A percentile compares a stretch with the other conserved stretches of the same genome.
phyloP scores from a whole-genome alignment of 225 moss, liverwort and hornwort species.

The Pseudoscleropodium purum region DNA sequence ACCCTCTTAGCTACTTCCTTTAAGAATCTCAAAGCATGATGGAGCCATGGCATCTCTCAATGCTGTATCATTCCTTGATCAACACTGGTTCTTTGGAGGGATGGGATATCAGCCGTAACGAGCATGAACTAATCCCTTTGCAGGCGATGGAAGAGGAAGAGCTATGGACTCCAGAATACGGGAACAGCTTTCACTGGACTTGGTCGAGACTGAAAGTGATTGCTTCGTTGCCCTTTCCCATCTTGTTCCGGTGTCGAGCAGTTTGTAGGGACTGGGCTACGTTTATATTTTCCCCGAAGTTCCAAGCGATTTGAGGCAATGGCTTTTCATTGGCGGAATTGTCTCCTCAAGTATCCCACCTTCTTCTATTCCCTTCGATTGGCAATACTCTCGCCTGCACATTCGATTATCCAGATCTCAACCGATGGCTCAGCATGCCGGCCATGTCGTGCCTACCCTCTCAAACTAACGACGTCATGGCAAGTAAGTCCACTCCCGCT shows the following conservation, averaged over 20 bases:
- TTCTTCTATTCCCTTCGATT: slow-evolving; percentile 9
- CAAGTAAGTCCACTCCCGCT: slow-evolving; percentile 1
- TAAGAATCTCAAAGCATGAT: not conserved
- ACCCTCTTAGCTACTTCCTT: not conserved
- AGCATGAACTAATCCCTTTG: not conserved
- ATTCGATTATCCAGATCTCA: not conserved
- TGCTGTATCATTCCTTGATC: not conserved
- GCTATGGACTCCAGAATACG: not conserved
- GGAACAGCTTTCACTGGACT: not conserved
- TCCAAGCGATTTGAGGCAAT: not conserved
- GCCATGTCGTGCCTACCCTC: not conserved
- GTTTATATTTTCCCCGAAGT: slow-evolving; percentile 12
- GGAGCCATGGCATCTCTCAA: not conserved
- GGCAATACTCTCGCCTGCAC: slow-evolving; percentile 3
- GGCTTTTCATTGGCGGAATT: not conserved
- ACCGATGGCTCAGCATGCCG: slow-evolving; percentile 4
- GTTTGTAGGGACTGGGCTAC: slow-evolving; percentile 6
- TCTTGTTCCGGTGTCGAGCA: not conserved
- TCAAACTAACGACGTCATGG: slow-evolving; percentile 6
- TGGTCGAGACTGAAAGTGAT: slow-evolving; percentile 10
- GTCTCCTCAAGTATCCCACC: not conserved
- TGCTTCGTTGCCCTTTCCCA: not conserved
- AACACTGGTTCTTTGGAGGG: not conserved
- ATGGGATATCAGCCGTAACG: not conserved
- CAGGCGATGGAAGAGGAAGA: not conserved